Evolutionary conservation across 2,329 filamentous ascomycete species (phyloP).

Genomic region (Trichoderma sp.): DNA sequence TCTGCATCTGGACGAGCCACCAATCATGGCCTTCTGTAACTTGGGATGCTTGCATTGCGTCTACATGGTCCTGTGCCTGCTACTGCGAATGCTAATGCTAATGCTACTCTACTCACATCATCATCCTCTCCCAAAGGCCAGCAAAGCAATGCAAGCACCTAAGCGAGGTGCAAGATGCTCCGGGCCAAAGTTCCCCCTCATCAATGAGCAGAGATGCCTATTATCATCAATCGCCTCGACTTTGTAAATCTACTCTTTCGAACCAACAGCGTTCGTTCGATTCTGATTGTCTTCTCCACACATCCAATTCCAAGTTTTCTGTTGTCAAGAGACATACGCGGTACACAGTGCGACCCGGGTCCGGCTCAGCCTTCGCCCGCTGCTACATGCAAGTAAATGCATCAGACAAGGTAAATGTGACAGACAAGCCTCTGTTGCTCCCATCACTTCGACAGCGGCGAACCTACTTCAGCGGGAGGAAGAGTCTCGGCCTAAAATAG

Average conservation of each 20-base stretch:
- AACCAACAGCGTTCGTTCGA: neutral
- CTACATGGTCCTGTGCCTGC: neutral
- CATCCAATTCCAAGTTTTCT: neutral
- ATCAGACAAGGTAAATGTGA: neutral
- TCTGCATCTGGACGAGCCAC: neutral
- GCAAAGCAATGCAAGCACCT: constrained; percentile 2
- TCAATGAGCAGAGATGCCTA: neutral
- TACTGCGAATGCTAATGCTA: neutral
- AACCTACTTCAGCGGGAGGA: neutral
- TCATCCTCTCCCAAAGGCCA: neutral
- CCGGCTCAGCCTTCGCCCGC: neutral
- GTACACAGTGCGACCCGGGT: neutral
- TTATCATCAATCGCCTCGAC: neutral
- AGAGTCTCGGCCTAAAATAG: neutral
- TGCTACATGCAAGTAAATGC: neutral
- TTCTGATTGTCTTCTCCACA: neutral
- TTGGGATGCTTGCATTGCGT: neutral
- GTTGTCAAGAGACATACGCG: neutral
- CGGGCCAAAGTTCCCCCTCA: neutral
- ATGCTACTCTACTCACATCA: neutral
- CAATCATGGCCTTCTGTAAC: neutral
- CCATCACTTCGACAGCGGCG: neutral
- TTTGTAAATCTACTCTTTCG: neutral
- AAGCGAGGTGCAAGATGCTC: neutral
- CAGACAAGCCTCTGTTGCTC: neutral